Conservation (phyloP, 2,329 filamentous ascomycete species). For the Arthrobotrys megalospora region DNA sequence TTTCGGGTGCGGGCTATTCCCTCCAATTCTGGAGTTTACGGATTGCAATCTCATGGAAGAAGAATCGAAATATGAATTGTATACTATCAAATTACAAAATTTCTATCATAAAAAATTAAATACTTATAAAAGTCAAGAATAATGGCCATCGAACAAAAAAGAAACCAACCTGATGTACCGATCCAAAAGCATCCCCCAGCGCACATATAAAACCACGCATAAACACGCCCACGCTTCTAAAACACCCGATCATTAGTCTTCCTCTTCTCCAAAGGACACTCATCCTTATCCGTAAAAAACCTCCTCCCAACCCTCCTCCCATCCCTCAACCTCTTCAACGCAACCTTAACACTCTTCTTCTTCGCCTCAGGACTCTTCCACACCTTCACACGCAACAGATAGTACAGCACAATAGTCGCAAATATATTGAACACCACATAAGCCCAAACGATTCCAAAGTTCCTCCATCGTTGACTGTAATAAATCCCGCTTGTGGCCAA, state of each 20-base stretch:
- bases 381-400: constrained; percentile 69
- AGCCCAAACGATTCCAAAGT: constrained; percentile 76
- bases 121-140: too few relatives aligned
- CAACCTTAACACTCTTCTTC: constrained; percentile 36
- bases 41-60: too few relatives aligned
- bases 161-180: too few relatives aligned
- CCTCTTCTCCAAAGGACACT: constrained; percentile 50
- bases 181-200: too few relatives aligned
- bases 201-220: too few relatives aligned
- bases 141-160: too few relatives aligned
- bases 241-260: constrained; percentile 53
- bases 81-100: too few relatives aligned
- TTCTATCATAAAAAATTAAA: too few relatives aligned
- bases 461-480: constrained; percentile 77
- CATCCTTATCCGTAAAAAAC: constrained; percentile 51
- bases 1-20: too few relatives aligned
- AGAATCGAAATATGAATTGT: too few relatives aligned
- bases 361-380: constrained; percentile 54
- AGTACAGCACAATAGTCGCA: constrained; percentile 73
- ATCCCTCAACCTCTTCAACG: constrained; percentile 39
- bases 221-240: not conserved
- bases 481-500: constrained; percentile 70
- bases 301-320: constrained; percentile 32
- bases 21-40: too few relatives aligned
- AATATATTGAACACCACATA: constrained; percentile 75